Evolutionary conservation across 225 moss, liverwort and hornwort species (phyloP).

Genomic region (Lunularia cruciata): DNA sequence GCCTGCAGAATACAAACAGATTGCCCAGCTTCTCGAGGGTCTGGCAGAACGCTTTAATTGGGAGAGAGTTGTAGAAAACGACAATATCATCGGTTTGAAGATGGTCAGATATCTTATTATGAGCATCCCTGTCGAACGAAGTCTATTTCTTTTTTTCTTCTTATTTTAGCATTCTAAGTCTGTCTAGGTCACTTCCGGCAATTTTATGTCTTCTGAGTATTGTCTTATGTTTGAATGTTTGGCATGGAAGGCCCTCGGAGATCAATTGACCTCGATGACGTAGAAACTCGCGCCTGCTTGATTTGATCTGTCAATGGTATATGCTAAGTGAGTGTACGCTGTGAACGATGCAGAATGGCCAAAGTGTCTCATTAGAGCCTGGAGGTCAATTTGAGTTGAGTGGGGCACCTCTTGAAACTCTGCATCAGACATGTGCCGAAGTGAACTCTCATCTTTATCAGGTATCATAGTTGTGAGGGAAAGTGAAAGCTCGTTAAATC

Average conservation of each 20-base stretch:
- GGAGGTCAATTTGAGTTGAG: conserved; percentile 97
- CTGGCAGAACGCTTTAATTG: conserved; percentile 79
- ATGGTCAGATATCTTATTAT: conserved; percentile 47
- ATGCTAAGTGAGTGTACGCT: neutral
- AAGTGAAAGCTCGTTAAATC: too few species aligned
- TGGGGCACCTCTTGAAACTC: conserved; percentile 80
- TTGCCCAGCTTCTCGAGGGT: conserved; percentile 54
- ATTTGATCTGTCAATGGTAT: too few species aligned
- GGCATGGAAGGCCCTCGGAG: too few species aligned
- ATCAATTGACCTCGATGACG: neutral
- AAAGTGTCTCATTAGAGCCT: conserved; percentile 91
- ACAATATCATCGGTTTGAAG: conserved; percentile 78
- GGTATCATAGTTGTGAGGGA: too few species aligned
- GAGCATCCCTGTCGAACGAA: neutral
- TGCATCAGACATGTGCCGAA: conserved; percentile 94
- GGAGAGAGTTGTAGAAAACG: conserved; percentile 68
- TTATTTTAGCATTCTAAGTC: too few species aligned
- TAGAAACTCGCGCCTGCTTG: neutral
- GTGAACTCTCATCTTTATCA: conserved; percentile 93
- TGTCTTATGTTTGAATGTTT: neutral
- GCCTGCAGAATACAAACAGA: conserved; percentile 74
- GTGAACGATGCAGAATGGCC: conserved; percentile 52
- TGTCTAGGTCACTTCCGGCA: neutral
- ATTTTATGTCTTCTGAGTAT: neutral
- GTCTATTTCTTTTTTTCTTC: neutral